phyloP scores from a whole-genome alignment of 495 filamentous ascomycete species.

The Podospora pseudocomata region DNA sequence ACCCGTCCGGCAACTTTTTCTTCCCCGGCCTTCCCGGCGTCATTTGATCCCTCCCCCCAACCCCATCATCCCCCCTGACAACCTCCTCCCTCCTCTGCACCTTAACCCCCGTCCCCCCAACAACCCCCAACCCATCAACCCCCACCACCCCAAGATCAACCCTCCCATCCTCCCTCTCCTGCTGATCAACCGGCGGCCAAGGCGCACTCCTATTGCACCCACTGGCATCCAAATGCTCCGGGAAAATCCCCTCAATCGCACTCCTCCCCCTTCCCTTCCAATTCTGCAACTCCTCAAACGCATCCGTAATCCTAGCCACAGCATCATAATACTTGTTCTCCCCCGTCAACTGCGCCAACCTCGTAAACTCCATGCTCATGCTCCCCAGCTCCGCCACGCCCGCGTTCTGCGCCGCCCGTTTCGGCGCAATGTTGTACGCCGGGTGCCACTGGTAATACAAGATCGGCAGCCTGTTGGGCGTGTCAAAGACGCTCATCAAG shows the following conservation, averaged over 20 bases:
- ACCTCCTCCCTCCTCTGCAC: not conserved
- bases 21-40: slow-evolving; percentile 18
- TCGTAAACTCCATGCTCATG: slow-evolving; percentile 90
- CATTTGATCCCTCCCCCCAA: not conserved
- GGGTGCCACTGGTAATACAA: slow-evolving; percentile 85
- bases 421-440: slow-evolving; percentile 57
- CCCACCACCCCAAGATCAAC: slow-evolving; percentile 21
- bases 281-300: slow-evolving; percentile 73
- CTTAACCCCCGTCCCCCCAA: not conserved
- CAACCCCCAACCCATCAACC: not conserved
- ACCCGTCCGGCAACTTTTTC: slow-evolving; percentile 23
- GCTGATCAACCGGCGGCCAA: slow-evolving; percentile 15
- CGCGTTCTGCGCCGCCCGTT: slow-evolving; percentile 58
- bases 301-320: slow-evolving; percentile 84
- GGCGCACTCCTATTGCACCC: slow-evolving; percentile 50
- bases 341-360: slow-evolving; percentile 85
- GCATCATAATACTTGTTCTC: slow-evolving; percentile 92
- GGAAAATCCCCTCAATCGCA: slow-evolving; percentile 79
- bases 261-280: slow-evolving; percentile 49
- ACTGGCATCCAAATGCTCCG: slow-evolving; percentile 69
- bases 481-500: slow-evolving; percentile 89
- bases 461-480: slow-evolving; percentile 91
- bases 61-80: slow-evolving; percentile 2
- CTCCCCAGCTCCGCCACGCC: slow-evolving; percentile 85
- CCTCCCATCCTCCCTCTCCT: slow-evolving; percentile 18